These are phyloP conservation scores for Cucumis hystrix DNA, from an alignment of 306 rosid species.

Conservation along the genomic window DNA sequence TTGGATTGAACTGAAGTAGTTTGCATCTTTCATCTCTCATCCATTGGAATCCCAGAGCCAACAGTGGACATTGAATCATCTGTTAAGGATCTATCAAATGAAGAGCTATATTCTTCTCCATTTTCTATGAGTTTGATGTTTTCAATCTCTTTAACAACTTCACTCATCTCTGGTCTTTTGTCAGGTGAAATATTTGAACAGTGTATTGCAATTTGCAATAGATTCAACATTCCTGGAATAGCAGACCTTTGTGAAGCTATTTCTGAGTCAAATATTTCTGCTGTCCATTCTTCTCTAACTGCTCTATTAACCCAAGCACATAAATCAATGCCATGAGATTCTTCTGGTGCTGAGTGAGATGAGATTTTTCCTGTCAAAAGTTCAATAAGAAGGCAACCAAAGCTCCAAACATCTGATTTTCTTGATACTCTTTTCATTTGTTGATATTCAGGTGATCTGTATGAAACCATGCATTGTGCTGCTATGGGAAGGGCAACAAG, in stretches of 20 bases:
- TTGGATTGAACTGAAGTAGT: neutral
- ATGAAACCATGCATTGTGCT: constrained; percentile 43
- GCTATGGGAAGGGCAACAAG: constrained; percentile 60
- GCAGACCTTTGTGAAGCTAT: constrained; percentile 28
- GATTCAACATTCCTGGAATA: constrained; percentile 47
- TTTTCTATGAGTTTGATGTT: constrained; percentile 17
- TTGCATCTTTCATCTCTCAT: constrained; percentile 17
- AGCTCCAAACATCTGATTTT: constrained; percentile 75
- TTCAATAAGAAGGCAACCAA: constrained; percentile 57
- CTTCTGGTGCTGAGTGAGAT: constrained; percentile 32
- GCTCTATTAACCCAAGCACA: constrained; percentile 64
- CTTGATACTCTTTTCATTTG: constrained; percentile 30
- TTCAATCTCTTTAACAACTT: constrained; percentile 48
- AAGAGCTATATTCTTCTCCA: constrained; percentile 31
- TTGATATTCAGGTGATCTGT: constrained; percentile 49
- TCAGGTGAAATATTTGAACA: constrained; percentile 49
- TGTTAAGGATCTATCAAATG: constrained; percentile 34
- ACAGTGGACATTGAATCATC: constrained; percentile 37
- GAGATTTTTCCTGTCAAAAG: constrained; percentile 61
- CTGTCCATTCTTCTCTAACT: constrained; percentile 84
- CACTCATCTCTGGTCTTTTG: constrained; percentile 53
- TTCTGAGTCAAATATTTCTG: constrained; percentile 66
- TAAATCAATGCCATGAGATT: constrained; percentile 39
- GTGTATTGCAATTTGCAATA: constrained; percentile 53
- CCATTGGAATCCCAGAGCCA: constrained; percentile 24